These are phyloP conservation scores for Dimargaris xerosporica DNA, from an alignment of 192 early-diverging fungal genomes.

Conservation along the genomic window DNA sequence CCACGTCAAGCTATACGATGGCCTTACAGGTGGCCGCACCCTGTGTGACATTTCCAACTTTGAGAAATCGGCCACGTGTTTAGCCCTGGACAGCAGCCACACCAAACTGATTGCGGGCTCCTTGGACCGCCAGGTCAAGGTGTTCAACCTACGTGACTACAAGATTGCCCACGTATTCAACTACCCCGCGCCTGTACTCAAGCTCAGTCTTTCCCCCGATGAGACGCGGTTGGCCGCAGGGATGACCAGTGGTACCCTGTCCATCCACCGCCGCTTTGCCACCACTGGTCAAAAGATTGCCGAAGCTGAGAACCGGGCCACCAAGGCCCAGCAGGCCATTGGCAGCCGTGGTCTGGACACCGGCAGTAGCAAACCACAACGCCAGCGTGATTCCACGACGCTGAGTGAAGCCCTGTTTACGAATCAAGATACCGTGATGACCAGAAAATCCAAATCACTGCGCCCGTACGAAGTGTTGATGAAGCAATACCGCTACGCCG, in stretches of 20 bases:
- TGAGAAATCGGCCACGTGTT: slow-evolving; percentile 87
- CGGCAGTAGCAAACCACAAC: background rate
- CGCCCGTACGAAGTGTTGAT: no score
- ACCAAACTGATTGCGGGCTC: slow-evolving; percentile 74
- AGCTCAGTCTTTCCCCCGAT: slow-evolving; percentile 80
- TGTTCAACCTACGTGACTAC: slow-evolving; percentile 77
- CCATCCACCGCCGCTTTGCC: slow-evolving; percentile 67
- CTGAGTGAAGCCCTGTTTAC: background rate
- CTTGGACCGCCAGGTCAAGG: slow-evolving; percentile 92
- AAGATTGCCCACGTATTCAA: slow-evolving; percentile 74
- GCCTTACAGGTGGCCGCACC: slow-evolving; percentile 61
- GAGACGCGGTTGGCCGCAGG: slow-evolving; percentile 81
- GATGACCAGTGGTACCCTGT: slow-evolving; percentile 79
- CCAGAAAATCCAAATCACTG: background rate
- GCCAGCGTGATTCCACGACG: no score
- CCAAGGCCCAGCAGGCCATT: background rate
- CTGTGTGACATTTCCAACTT: slow-evolving; percentile 73
- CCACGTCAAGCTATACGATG: slow-evolving; percentile 75
- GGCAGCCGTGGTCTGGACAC: background rate
- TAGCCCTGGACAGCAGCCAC: slow-evolving; percentile 65
- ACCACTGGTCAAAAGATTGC: slow-evolving; percentile 16
- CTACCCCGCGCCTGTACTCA: slow-evolving; percentile 81
- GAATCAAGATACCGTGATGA: background rate
- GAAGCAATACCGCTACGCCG: no score
- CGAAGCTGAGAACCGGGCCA: background rate